phyloP scores from a whole-genome alignment of 352 stramenopile genomes.

The Phytophthora constricta region DNA sequence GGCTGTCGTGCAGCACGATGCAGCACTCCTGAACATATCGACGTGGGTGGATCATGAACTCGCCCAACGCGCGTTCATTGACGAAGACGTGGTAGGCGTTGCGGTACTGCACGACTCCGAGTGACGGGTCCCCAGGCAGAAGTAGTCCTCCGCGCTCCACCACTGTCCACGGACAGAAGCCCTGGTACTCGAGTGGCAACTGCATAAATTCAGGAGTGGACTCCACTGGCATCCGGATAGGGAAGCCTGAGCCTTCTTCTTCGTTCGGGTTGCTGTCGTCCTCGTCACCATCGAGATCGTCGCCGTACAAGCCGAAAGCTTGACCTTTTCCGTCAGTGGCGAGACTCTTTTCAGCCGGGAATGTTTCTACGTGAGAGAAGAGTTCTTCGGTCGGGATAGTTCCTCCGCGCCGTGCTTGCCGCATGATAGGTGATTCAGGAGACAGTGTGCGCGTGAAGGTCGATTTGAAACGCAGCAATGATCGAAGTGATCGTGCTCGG shows the following conservation, averaged over 20 bases:
- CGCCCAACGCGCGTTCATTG: conserved; percentile 85
- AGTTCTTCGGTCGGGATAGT: conserved; percentile 73
- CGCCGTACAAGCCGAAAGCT: conserved; percentile 19
- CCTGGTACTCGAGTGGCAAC: conserved; percentile 93
- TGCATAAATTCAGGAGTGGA: conserved; percentile 95
- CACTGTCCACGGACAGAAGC: conserved; percentile 94
- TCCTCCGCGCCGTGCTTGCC: conserved; percentile 55
- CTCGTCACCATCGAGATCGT: conserved; percentile 40
- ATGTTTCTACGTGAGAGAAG: conserved; percentile 72
- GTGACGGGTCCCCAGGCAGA: conserved; percentile 89
- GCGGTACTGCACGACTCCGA: conserved; percentile 91
- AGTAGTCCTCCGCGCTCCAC: conserved; percentile 89
- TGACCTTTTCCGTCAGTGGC: conserved; percentile 19
- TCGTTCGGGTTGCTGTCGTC: conserved; percentile 46
- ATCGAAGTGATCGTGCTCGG: conserved; percentile 69
- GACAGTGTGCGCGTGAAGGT: conserved; percentile 68
- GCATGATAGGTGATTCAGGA: conserved; percentile 62
- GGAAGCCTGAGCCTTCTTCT: conserved; percentile 52
- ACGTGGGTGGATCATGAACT: conserved; percentile 91
- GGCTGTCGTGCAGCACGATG: conserved; percentile 75
- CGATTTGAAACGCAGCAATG: conserved; percentile 78
- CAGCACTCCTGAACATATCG: conserved; percentile 81
- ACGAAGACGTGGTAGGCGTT: conserved; percentile 94
- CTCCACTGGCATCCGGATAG: conserved; percentile 90
- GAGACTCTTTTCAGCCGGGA: conserved; percentile 51